Evolutionary conservation across 202 grass and related monocot species (phyloP), one percentile per base, ranked within the genome.

Genomic region (Sporobolus alterniflorus): DNA sequence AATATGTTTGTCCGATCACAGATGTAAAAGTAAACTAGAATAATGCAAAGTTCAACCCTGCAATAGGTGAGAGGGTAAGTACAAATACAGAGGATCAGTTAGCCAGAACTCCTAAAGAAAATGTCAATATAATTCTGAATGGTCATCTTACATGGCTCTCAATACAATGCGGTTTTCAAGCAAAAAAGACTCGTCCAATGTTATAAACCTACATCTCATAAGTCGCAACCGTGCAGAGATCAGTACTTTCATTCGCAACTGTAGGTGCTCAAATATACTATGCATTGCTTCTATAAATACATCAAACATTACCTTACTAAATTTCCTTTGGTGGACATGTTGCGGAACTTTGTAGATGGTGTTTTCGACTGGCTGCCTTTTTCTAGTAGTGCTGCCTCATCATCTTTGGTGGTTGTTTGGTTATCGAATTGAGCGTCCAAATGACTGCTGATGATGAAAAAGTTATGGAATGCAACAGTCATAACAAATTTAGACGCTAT

Each of bases 1-100:
- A 97, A 97, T 67, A 97, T 74, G 82, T 82, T 93, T 89, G 91
- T 97, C 36, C 91, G 89, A 17, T 93, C 94, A 71, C 94, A 97
- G 11, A 90, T 77, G 61, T 97, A 97, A 76, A 91, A 93, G 79
- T 97, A 97, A 73, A 91, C 89, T 29, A 97, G 31, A 73, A 88
- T 61, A 41, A 89, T 64, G 49, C 94, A 91, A 67, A 93, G 75
- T 74, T 97, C 94, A 43, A 89, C 71, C 75, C 94, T 97, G 81
- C 32, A 39, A 24, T n/a, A 78, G 36, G 36, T 8, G 36, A 39
- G 8, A 39, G 36, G 36, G 42, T 51, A 18, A 51, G 49, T 5
- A 8, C 49, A 15, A 21, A 51, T 51, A 51, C 66, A 78, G 22
- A 76, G 0, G 10, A 57, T 57, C 54, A 57, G 3, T 25, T 57